A percentile compares a stretch with the other conserved stretches of the same genome.
Evolutionary conservation across 2,329 filamentous ascomycete genomes (phyloP).

Genomic region (Magnaporthiopsis poae): DNA sequence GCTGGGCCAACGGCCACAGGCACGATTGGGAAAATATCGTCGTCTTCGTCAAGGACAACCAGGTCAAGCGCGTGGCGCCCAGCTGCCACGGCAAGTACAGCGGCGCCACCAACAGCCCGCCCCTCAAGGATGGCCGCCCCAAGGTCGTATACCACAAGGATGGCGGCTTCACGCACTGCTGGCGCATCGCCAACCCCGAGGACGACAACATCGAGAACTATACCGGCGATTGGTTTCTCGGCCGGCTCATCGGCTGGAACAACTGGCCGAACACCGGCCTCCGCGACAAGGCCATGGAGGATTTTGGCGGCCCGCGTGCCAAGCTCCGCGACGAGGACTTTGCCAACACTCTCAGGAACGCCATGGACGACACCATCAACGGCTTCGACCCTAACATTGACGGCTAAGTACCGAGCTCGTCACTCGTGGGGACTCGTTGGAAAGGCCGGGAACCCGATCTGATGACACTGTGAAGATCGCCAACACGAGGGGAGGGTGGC

Average conservation of each 20-base stretch:
- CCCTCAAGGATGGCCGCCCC: conserved; percentile 14
- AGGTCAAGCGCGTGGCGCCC: conserved; percentile 23
- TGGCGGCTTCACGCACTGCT: conserved; percentile 23
- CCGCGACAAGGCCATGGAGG: conserved; percentile 22
- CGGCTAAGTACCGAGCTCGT: not conserved
- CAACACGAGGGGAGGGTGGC: too few relatives aligned
- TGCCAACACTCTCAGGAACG: conserved; percentile 4
- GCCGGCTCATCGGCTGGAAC: conserved; percentile 30
- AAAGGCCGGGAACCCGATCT: too few relatives aligned
- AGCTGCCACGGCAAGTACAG: conserved; percentile 26
- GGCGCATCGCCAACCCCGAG: not conserved
- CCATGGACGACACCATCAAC: not conserved
- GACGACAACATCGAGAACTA: conserved; percentile 2
- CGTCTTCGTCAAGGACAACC: conserved; percentile 21
- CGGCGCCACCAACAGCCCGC: conserved; percentile 14
- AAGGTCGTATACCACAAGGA: conserved; percentile 24
- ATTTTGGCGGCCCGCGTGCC: conserved; percentile 26
- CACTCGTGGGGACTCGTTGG: too few relatives aligned
- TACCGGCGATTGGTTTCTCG: not conserved
- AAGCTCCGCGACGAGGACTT: conserved; percentile 22
- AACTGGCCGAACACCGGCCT: conserved; percentile 22
- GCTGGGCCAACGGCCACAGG: conserved; percentile 17
- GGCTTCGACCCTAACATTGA: not conserved
- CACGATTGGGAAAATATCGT: conserved; percentile 28
- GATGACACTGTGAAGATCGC: too few relatives aligned